These are phyloP conservation scores for Cystobasidiaceae sp. DNA, from an alignment of 1,284 basidiomycete species.

Conservation along the genomic window DNA sequence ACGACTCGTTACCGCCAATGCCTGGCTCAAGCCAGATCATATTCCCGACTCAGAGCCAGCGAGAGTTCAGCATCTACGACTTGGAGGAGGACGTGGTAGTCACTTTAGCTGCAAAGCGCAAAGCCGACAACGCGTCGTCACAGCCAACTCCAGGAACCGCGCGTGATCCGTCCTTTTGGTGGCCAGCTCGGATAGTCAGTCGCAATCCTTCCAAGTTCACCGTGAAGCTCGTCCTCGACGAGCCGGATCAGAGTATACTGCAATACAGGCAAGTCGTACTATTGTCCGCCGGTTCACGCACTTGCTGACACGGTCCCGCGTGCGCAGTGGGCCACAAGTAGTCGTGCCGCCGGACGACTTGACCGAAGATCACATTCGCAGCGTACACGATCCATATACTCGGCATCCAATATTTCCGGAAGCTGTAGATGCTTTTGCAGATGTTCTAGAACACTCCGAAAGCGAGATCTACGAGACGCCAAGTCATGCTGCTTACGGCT, in stretches of 20 bases:
- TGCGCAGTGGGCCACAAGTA: too few species aligned
- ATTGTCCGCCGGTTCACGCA: neutral
- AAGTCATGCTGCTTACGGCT: neutral
- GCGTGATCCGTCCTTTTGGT: slow-evolving; percentile 10
- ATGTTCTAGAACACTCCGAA: neutral
- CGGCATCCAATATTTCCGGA: neutral
- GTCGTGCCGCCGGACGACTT: neutral
- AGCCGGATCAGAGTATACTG: neutral
- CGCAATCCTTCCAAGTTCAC: slow-evolving; percentile 12
- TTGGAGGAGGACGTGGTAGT: neutral
- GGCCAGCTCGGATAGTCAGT: slow-evolving; percentile 15
- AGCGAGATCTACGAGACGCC: neutral
- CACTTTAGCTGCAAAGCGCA: neutral
- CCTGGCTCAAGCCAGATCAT: neutral
- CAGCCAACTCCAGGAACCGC: too few species aligned
- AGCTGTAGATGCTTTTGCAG: neutral
- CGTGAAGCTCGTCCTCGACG: neutral
- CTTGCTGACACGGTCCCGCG: too few species aligned
- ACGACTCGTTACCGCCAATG: neutral
- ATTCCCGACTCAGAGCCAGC: neutral
- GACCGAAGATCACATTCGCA: neutral
- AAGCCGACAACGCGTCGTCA: too few species aligned
- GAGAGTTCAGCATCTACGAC: neutral
- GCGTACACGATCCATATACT: neutral
- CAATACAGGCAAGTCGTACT: neutral